phyloP scores from a whole-genome alignment of 768 basidiomycete species.

The Pulveroboletus sp. region DNA sequence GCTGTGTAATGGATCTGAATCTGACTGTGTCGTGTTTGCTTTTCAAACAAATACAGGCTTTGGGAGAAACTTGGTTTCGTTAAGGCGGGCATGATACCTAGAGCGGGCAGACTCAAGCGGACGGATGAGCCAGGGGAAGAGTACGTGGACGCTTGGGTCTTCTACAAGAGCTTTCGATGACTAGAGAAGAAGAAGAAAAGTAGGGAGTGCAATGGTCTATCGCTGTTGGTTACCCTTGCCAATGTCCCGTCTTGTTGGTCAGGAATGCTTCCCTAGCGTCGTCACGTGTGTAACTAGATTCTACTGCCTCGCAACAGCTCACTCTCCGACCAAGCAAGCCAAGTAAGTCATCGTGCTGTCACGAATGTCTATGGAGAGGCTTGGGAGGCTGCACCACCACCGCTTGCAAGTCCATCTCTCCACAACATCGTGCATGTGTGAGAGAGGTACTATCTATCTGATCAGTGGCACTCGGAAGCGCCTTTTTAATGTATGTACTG shows the following conservation, averaged over 20 bases:
- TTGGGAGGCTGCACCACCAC: too few relatives aligned
- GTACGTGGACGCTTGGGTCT: constrained; percentile 82
- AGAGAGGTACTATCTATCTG: constrained; percentile 4
- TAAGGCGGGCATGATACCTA: constrained; percentile 72
- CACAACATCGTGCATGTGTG: background rate
- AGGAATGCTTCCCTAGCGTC: background rate
- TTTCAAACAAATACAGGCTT: constrained; percentile 29
- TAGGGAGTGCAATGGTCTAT: background rate
- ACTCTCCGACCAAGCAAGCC: background rate
- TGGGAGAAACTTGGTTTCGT: constrained; percentile 84
- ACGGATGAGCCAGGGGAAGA: constrained; percentile 74
- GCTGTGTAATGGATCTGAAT: background rate
- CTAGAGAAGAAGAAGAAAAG: background rate
- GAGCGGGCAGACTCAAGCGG: constrained; percentile 65
- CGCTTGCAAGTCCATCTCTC: background rate
- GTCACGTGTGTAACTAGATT: background rate
- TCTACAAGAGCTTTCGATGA: constrained; percentile 72
- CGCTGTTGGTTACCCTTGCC: background rate
- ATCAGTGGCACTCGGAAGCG: constrained; percentile 6
- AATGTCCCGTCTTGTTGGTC: background rate
- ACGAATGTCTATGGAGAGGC: background rate
- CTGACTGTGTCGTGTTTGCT: background rate
- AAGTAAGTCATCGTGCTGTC: background rate
- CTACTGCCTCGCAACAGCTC: background rate
- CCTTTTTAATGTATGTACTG: background rate